Conservation (phyloP, 2,329 filamentous ascomycete species). For the Fusarium heterosporum region DNA sequence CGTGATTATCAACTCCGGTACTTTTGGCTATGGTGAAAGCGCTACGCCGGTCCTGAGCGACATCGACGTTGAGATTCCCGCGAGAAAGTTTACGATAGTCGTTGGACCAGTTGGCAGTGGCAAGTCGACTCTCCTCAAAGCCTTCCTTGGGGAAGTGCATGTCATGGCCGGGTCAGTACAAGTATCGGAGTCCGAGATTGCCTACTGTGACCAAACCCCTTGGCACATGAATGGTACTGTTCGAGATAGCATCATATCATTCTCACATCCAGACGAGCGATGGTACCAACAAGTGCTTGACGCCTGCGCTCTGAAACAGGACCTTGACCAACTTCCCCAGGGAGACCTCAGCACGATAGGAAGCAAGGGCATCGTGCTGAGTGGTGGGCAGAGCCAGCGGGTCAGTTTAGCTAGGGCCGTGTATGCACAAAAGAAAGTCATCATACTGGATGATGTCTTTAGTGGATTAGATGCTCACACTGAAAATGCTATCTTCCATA, state of each 20-base stretch:
- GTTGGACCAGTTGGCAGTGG: conserved; percentile 53
- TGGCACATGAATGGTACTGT: conserved; percentile 50
- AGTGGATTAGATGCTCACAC: conserved; percentile 50
- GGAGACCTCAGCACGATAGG: conserved; percentile 53
- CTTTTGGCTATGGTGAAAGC: conserved; percentile 25
- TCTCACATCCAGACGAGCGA: conserved; percentile 39
- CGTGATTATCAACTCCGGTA: not conserved
- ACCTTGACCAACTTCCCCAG: conserved; percentile 46
- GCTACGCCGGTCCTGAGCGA: conserved; percentile 14
- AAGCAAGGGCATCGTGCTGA: conserved; percentile 53
- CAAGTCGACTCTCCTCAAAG: conserved; percentile 51
- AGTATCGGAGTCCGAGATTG: conserved; percentile 11
- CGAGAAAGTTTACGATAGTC: conserved; percentile 38
- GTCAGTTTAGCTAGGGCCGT: conserved; percentile 49
- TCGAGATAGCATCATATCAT: conserved; percentile 50
- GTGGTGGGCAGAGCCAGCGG: conserved; percentile 54
- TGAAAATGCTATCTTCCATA: conserved; percentile 41
- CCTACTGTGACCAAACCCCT: conserved; percentile 46
- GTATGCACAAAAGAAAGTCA: conserved; percentile 42
- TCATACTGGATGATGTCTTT: conserved; percentile 51
- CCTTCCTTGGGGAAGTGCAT: conserved; percentile 47
- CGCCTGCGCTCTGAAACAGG: conserved; percentile 38
- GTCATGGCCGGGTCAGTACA: conserved; percentile 25
- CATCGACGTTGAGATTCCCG: conserved; percentile 9
- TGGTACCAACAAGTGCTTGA: conserved; percentile 49